Percentiles rank a stretch among this genome's conserved stretches.
Conservation (phyloP, 352 stramenopile genomes). For the Globisporangium radiosum region DNA sequence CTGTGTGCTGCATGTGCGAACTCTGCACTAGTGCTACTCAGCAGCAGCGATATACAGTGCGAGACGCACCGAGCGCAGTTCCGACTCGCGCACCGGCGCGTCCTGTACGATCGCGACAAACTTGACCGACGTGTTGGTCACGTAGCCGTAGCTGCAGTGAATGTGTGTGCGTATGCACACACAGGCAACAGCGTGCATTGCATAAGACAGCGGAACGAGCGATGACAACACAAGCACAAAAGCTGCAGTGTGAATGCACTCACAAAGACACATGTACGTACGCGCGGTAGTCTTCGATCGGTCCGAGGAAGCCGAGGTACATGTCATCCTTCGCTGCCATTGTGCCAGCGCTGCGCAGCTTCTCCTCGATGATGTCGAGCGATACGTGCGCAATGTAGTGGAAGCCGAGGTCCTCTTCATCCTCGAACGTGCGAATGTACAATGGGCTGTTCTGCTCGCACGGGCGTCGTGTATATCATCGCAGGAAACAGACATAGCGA, state of each 20-base stretch:
- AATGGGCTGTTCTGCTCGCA: slow-evolving; percentile 61
- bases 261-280: slow-evolving; percentile 14
- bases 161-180: not conserved
- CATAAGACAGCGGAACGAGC: not conserved
- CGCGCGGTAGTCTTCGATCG: slow-evolving; percentile 82
- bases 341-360: slow-evolving; percentile 40
- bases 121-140: slow-evolving; percentile 85
- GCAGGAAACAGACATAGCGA: not conserved
- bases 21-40: too few relatives aligned
- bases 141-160: slow-evolving; percentile 56
- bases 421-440: slow-evolving; percentile 78
- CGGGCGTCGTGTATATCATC: not conserved
- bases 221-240: not conserved
- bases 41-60: not conserved
- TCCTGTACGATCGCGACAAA: slow-evolving; percentile 77
- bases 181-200: not conserved
- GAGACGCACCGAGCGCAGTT: slow-evolving; percentile 57
- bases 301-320: slow-evolving; percentile 79
- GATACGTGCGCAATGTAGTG: slow-evolving; percentile 84
- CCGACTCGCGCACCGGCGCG: slow-evolving; percentile 62
- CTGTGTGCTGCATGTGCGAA: too few relatives aligned
- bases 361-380: slow-evolving; percentile 83
- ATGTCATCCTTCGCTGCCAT: slow-evolving; percentile 72
- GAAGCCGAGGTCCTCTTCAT: slow-evolving; percentile 82
- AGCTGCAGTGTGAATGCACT: not conserved